Evolutionary conservation across 768 basidiomycete species (phyloP), one percentile per base, ranked within the genome.

Genomic region (Mycena alexandri): DNA sequence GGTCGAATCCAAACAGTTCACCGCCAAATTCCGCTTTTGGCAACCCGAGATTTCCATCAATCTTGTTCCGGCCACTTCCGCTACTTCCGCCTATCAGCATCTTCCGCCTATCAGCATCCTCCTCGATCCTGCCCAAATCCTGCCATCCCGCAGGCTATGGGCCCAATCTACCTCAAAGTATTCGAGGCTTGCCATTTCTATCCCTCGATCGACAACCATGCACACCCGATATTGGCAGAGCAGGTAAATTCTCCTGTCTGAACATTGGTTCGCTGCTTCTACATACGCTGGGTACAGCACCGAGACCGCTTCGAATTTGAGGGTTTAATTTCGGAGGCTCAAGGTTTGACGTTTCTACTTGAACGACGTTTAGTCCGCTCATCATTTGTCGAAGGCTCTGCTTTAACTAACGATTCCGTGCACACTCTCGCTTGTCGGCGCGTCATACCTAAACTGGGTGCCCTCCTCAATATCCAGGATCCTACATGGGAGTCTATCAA

Each of bases 131-230:
- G n/a, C n/a, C n/a, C n/a, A n/a, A n/a, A n/a, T n/a, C n/a, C n/a
- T n/a, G n/a, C n/a, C n/a, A n/a, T n/a, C n/a, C n/a, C n/a, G n/a
- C n/a, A n/a, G n/a, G n/a, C n/a, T n/a, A n/a, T n/a, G n/a, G n/a
- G n/a, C n/a, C n/a, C n/a, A n/a, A n/a, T n/a, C n/a, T n/a, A n/a
- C n/a, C 29, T 29, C 29, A 29, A 29, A 29, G 29, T 38, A 14
- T 11, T 5, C 38, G 38, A 36, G 8, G 52, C 61, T 42, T 68
- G 61, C 58, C 36, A 46, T 9, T 34, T 21, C 21, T 68, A 64
- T 42, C 67, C 67, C 21, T 87, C 86, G 0, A 91, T 92, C 74
- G 92, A 94, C 79, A 93, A 93, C 75, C 93, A 94, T 73, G 90
- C 92, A 0, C 93, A 94, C 73, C 89, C 92, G 2, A 79, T 94